These are phyloP conservation scores for Berberis vulgaris DNA, from an alignment of 164 flowering plant genomes.

Conservation along the genomic window DNA sequence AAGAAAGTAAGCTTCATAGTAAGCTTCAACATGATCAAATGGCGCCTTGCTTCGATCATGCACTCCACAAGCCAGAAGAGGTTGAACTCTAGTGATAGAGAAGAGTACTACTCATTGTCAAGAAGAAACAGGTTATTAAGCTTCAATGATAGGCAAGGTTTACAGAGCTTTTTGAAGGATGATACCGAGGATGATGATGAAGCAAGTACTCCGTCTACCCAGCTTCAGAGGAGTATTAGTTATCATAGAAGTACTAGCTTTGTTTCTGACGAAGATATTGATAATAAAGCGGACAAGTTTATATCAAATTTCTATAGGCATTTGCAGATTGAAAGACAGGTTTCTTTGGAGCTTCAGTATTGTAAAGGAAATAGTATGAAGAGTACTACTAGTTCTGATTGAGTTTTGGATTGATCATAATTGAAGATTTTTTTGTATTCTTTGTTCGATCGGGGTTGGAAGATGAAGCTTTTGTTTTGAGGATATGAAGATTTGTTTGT, in stretches of 20 bases:
- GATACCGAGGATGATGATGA: slow-evolving; percentile 8
- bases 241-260: not conserved
- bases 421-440: not conserved
- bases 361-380: slow-evolving; percentile 17
- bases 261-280: slow-evolving; percentile 36
- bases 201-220: not conserved
- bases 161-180: slow-evolving; percentile 12
- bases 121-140: slow-evolving; percentile 9
- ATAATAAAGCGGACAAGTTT: slow-evolving; percentile 45
- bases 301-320: slow-evolving; percentile 40
- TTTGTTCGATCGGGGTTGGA: not conserved
- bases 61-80: slow-evolving; percentile 9
- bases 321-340: slow-evolving; percentile 42
- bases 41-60: slow-evolving; percentile 19
- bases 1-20: slow-evolving; percentile 31
- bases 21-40: slow-evolving; percentile 14
- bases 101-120: too few relatives aligned
- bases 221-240: slow-evolving; percentile 30
- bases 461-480: slow-evolving; percentile 13
- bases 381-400: slow-evolving; percentile 7
- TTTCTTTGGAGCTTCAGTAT: slow-evolving; percentile 24
- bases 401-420: not conserved
- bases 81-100: too few relatives aligned
- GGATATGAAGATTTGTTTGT: too few relatives aligned
- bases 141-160: slow-evolving; percentile 26